A percentile compares a stretch with the other conserved stretches of the same genome.
Conservation (phyloP, 202 grass and related monocot genomes). For the Eragrostis tef region DNA sequence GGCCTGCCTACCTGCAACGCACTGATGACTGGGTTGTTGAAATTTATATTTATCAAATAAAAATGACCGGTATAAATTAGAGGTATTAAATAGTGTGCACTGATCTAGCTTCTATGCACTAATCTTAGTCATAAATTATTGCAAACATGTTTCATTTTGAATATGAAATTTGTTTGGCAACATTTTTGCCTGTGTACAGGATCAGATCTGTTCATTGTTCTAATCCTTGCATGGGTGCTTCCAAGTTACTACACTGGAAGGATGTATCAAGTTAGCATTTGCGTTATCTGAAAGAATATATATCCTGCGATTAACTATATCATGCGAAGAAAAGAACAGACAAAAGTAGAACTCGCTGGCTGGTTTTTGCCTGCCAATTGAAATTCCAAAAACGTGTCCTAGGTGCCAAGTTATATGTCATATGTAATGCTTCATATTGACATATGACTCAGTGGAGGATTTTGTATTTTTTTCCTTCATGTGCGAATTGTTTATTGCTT, state of each 20-base stretch:
- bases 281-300: background rate
- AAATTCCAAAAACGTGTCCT: background rate
- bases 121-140: background rate
- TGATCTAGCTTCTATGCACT: background rate
- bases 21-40: background rate
- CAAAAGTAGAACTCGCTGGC: background rate
- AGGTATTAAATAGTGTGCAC: background rate
- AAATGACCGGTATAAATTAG: background rate
- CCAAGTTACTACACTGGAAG: background rate
- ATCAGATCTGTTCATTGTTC: background rate
- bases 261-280: background rate
- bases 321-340: background rate
- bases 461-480: too few relatives aligned
- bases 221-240: background rate
- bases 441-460: too few relatives aligned
- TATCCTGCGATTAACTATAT: conserved; percentile 7
- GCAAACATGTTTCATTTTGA: background rate
- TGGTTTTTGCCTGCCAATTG: background rate
- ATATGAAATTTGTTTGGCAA: background rate
- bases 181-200: background rate
- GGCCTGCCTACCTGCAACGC: background rate
- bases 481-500: conserved; percentile 27
- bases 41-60: background rate
- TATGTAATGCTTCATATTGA: too few relatives aligned
- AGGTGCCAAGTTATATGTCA: too few relatives aligned